Conservation (phyloP, 2,329 filamentous ascomycete species). For the Graphilbum sp. region DNA sequence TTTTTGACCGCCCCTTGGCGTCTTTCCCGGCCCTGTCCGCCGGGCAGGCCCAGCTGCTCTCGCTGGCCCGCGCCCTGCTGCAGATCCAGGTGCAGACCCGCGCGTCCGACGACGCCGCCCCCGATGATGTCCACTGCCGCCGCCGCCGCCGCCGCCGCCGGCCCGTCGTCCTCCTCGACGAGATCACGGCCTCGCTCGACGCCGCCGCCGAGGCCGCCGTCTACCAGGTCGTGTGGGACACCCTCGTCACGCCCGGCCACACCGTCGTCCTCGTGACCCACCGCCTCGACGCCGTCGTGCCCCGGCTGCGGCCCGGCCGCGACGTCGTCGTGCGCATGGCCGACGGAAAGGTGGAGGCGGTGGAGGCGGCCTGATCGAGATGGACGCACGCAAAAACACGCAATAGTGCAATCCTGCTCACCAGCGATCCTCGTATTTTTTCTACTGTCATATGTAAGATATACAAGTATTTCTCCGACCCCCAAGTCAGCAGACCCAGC, state of each 20-base stretch:
- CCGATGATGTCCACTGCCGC: too few species aligned
- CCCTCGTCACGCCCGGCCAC: slow-evolving; percentile 5
- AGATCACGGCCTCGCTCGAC: slow-evolving; percentile 8
- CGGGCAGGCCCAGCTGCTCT: slow-evolving; percentile 7
- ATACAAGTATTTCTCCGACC: too few species aligned
- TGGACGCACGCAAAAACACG: too few species aligned
- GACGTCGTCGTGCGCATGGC: slow-evolving; percentile 5
- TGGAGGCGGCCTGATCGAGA: neutral
- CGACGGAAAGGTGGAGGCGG: slow-evolving; percentile 2
- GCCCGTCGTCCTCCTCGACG: slow-evolving; percentile 7
- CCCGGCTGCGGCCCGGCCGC: slow-evolving; percentile 1
- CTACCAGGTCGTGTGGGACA: slow-evolving; percentile 5
- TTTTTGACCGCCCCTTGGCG: slow-evolving; percentile 4
- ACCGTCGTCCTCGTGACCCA: slow-evolving; percentile 8
- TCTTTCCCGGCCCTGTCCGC: slow-evolving; percentile 6
- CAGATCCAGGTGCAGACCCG: slow-evolving; percentile 2
- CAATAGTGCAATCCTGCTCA: too few species aligned
- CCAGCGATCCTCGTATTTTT: too few species aligned
- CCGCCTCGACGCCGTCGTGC: slow-evolving; percentile 1
- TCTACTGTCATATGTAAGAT: too few species aligned
- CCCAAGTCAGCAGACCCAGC: too few species aligned
- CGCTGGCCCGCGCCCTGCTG: slow-evolving; percentile 5
- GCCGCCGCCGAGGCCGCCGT: slow-evolving; percentile 5
- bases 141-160: neutral
- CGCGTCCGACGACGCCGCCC: too few species aligned